Evolutionary conservation across 306 rosid genomes (phyloP).

Genomic region (Astragalus glycyphyllos): DNA sequence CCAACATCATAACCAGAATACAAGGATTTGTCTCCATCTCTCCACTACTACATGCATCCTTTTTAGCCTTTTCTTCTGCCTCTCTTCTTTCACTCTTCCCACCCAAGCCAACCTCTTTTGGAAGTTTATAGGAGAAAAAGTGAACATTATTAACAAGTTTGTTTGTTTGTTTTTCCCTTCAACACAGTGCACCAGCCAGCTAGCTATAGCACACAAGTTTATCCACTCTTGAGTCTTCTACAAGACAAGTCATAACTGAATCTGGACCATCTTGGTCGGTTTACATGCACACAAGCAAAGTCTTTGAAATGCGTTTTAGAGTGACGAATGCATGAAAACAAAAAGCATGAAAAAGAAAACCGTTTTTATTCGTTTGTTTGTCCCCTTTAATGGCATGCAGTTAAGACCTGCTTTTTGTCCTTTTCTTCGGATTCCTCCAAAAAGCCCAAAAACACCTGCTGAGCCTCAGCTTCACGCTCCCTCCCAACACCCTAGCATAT

Average conservation of each 20-base stretch:
- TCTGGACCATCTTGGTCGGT: too few species aligned
- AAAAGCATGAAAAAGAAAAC: conserved; percentile 37
- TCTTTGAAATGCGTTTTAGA: conserved; percentile 41
- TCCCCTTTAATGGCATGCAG: conserved; percentile 35
- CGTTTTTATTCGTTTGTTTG: conserved; percentile 33
- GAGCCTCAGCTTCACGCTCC: neutral
- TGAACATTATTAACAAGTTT: too few species aligned
- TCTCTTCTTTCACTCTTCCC: conserved; percentile 24
- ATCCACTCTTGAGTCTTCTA: neutral
- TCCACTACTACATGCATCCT: neutral
- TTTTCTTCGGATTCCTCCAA: conserved; percentile 34
- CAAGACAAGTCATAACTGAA: too few species aligned
- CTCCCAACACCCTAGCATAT: conserved; percentile 3
- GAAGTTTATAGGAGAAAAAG: neutral
- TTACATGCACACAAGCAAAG: too few species aligned
- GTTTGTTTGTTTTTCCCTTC: too few species aligned
- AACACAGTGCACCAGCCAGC: neutral
- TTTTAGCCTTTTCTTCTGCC: neutral
- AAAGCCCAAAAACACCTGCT: conserved; percentile 5
- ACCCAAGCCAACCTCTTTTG: neutral
- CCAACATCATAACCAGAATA: conserved; percentile 32
- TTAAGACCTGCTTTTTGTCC: conserved; percentile 32
- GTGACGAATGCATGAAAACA: conserved; percentile 41
- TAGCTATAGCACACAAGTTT: neutral
- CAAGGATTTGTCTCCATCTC: conserved; percentile 33